These are phyloP conservation scores for Malus sieversii DNA, from an alignment of 306 rosid species.

Conservation along the genomic window DNA sequence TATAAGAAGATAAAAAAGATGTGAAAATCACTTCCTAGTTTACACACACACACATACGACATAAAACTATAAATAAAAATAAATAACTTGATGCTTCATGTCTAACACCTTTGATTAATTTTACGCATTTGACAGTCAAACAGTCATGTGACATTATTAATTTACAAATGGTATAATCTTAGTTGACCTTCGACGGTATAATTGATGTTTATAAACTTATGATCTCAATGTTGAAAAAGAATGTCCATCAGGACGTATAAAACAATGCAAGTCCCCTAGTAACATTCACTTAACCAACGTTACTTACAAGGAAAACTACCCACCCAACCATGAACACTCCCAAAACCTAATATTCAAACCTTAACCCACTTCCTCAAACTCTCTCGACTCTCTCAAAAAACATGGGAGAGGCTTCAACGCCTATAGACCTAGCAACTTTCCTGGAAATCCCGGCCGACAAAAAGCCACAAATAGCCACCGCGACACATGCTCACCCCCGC, in stretches of 20 bases:
- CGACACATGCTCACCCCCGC: neutral
- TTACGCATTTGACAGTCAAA: too few species aligned
- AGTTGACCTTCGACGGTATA: too few species aligned
- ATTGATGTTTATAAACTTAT: neutral
- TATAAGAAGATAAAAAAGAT: too few species aligned
- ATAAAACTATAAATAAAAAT: neutral
- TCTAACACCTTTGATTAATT: too few species aligned
- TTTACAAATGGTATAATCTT: too few species aligned
- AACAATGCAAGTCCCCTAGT: constrained; percentile 33
- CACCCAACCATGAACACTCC: constrained; percentile 14
- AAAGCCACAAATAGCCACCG: neutral
- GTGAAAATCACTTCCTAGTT: too few species aligned
- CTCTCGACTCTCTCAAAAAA: constrained; percentile 1
- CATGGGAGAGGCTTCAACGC: constrained; percentile 16
- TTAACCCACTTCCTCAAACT: neutral
- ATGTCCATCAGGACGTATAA: constrained; percentile 30
- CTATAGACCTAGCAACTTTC: constrained; percentile 11
- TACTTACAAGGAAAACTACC: constrained; percentile 31
- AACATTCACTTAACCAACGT: constrained; percentile 22
- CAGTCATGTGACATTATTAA: too few species aligned
- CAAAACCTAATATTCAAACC: constrained; percentile 8
- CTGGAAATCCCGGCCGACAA: constrained; percentile 29
- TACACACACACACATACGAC: neutral
- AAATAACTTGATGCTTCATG: neutral
- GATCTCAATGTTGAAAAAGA: neutral